A percentile compares a stretch with the other conserved stretches of the same genome.
These are phyloP conservation scores for Lathyrus oleraceus DNA, from an alignment of 306 rosid genomes.

Conservation along the genomic window DNA sequence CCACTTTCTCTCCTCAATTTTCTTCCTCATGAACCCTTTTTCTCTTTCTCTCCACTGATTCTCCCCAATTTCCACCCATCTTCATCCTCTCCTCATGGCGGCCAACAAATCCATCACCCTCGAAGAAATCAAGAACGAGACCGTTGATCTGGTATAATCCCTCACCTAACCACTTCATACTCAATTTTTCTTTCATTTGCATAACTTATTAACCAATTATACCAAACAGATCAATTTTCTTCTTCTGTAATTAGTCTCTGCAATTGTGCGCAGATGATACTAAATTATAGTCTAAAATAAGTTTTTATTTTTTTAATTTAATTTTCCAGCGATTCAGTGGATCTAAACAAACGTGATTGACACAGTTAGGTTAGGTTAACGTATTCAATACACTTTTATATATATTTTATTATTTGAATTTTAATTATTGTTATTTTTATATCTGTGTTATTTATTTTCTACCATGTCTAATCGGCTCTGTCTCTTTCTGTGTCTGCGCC, in stretches of 20 bases:
- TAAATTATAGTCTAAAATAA: too few relatives aligned
- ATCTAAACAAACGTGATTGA: conserved; percentile 46
- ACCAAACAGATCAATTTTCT: neutral
- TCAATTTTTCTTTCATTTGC: too few relatives aligned
- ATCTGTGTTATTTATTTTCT: neutral
- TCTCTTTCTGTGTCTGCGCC: conserved; percentile 34
- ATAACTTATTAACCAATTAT: too few relatives aligned
- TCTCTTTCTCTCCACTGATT: neutral
- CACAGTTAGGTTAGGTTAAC: conserved; percentile 33
- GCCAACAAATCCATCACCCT: conserved; percentile 49
- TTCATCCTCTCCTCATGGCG: conserved; percentile 40
- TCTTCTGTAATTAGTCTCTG: neutral
- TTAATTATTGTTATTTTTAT: neutral
- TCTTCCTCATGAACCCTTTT: conserved; percentile 11
- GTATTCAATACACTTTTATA: conserved; percentile 25
- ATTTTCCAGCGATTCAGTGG: conserved; percentile 12
- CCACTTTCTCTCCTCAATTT: neutral
- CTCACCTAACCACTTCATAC: neutral
- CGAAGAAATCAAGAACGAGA: conserved; percentile 84
- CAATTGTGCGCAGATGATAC: too few relatives aligned
- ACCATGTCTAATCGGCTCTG: conserved; percentile 15
- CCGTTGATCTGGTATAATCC: conserved; percentile 85
- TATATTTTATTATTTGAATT: neutral
- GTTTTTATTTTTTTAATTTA: too few relatives aligned
- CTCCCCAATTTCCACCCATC: neutral